Base-by-base conservation (phyloP, 805 yeast genomes). In the Starmerella floris region DNA sequence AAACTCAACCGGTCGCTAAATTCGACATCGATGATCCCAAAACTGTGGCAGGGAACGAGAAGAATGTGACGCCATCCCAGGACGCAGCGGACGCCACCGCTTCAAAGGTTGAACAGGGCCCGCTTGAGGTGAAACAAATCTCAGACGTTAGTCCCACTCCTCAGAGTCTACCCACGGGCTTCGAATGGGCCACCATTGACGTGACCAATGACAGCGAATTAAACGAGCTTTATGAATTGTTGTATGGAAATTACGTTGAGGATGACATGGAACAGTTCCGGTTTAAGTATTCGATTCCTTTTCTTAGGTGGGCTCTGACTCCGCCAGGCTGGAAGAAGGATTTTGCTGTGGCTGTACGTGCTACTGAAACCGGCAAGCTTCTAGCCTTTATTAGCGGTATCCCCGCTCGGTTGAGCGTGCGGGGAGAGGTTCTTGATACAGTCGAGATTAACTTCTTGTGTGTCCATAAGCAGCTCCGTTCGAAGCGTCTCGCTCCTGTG, bases 281-380 rank as follows among this genome's bases (percentile, higher is more conserved):
- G 57, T 88, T 91, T 68, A 83, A 83, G 52, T 91, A 91, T 62
- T 72, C 85, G 0, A 73, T 76, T 25, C 79, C 74, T 25, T 88
- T 91, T 56, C 73, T 91, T 58, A 72, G 77, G 53, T 91, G 97
- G 97, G 94, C 95, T 1, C 67, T 91, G 53, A 79, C 80, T 50
- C 83, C 94, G 2, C 98, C 98, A 0, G 97, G 96, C 16, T 88
- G 88, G 82, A 68, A 69, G 38, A 66, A 69, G 42, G 88, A 87
- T 13, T 88, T 96, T 94, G 80, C 81, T 54, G 80, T 84, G 28
- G 97, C 97, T 51, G 95, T 91, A 15, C 70, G 97, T 31, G 97
- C 84, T 23, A 76, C 74, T 50, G 70, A 68, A 1, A 74, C 82
- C 25, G 76, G 77, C 1, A 80, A 82, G 60, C 68, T 91, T 50